Percentiles rank a stretch among this genome's conserved stretches.
These are phyloP conservation scores for Corniculantispora saksenae DNA, from an alignment of 2,329 filamentous ascomycete genomes.

Conservation along the genomic window DNA sequence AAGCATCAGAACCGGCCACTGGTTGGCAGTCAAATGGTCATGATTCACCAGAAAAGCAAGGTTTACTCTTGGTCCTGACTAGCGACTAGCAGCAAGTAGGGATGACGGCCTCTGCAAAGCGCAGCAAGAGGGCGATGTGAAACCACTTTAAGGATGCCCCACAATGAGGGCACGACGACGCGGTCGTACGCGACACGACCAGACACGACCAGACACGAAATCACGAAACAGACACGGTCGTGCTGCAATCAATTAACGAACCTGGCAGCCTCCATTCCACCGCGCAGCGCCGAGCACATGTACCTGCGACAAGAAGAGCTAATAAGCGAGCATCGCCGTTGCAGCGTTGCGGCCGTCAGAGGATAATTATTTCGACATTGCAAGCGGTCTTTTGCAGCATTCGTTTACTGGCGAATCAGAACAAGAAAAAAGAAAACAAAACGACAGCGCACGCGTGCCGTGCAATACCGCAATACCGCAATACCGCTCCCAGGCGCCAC, in stretches of 20 bases:
- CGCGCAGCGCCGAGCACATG: background rate
- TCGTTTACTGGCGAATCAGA: background rate
- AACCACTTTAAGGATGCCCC: conserved; percentile 18
- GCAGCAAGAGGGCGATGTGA: background rate
- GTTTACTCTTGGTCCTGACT: background rate
- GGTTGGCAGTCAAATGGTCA: background rate
- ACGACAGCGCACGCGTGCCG: background rate
- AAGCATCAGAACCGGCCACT: background rate
- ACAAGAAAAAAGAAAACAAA: background rate
- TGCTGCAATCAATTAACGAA: conserved; percentile 25
- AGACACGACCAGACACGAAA: conserved; percentile 38
- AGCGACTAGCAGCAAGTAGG: background rate
- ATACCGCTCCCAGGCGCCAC: background rate
- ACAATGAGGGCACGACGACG: conserved; percentile 1
- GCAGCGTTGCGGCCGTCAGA: background rate
- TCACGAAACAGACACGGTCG: conserved; percentile 48
- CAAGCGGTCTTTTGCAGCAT: background rate
- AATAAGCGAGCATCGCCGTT: background rate
- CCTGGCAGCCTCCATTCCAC: conserved; percentile 18
- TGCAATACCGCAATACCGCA: background rate
- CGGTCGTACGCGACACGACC: conserved; percentile 13
- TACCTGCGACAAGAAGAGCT: background rate
- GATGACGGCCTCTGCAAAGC: background rate
- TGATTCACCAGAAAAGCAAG: background rate
- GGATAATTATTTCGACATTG: background rate